Conservation (phyloP, 306 rosid species). For the Arachis hypogaea region DNA sequence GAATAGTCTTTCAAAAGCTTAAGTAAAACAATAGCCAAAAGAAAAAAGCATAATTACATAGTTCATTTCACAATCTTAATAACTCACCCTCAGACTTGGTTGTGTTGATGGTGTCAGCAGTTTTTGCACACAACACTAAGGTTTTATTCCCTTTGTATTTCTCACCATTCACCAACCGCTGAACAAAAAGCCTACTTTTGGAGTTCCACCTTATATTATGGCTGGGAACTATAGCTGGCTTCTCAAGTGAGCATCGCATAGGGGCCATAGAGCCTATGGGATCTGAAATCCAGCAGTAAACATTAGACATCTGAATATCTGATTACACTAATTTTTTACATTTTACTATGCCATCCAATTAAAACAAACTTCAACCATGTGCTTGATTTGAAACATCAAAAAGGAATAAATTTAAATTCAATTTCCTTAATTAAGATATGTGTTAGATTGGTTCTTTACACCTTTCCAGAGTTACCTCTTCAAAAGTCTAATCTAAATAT, state of each 20-base stretch:
- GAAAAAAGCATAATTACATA: constrained; percentile 12
- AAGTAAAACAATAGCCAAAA: constrained; percentile 4
- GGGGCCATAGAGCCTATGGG: constrained; percentile 58
- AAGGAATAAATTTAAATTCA: background rate
- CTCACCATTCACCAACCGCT: constrained; percentile 49
- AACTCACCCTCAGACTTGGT: constrained; percentile 66
- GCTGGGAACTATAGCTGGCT: constrained; percentile 53
- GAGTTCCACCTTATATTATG: constrained; percentile 46
- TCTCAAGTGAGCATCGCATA: constrained; percentile 58
- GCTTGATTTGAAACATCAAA: constrained; percentile 28
- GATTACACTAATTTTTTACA: constrained; percentile 7
- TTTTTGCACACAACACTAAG: constrained; percentile 58
- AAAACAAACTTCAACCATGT: constrained; percentile 17
- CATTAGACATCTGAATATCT: constrained; percentile 26
- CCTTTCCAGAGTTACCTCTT: background rate
- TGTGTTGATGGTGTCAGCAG: constrained; percentile 60
- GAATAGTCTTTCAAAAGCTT: constrained; percentile 1
- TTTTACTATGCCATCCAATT: constrained; percentile 1
- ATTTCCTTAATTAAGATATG: background rate
- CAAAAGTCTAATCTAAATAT: background rate
- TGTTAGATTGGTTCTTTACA: background rate
- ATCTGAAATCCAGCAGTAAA: constrained; percentile 53
- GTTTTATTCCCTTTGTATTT: constrained; percentile 58
- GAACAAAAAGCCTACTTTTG: constrained; percentile 45
- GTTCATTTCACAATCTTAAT: constrained; percentile 22